A percentile compares a stretch with the other conserved stretches of the same genome.
phyloP scores from a whole-genome alignment of 352 stramenopile genomes.

The Elongisporangium prolatum region DNA sequence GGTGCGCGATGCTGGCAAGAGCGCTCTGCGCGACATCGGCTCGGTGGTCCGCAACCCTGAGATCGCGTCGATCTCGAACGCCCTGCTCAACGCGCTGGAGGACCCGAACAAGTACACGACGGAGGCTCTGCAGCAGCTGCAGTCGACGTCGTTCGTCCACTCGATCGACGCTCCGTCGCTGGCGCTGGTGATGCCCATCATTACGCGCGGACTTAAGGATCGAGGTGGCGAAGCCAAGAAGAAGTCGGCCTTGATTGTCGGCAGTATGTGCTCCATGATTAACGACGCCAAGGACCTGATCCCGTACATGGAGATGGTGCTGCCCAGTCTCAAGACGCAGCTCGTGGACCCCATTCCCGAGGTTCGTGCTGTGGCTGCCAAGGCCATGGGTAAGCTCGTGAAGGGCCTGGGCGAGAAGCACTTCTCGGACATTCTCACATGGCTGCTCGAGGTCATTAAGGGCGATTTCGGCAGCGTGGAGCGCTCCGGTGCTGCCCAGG shows the following conservation, averaged over 20 bases:
- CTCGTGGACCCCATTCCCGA: conserved; percentile 93
- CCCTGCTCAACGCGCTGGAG: conserved; percentile 94
- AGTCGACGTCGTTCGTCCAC: conserved; percentile 98
- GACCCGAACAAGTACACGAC: conserved; percentile 92
- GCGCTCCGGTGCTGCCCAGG: conserved; percentile 97
- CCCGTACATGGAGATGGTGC: conserved; percentile 96
- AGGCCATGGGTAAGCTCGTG: conserved; percentile 94
- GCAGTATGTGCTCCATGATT: conserved; percentile 99
- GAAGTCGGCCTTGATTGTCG: conserved; percentile 98
- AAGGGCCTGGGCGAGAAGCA: conserved; percentile 95
- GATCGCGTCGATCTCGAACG: conserved; percentile 93
- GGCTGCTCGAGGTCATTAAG: conserved; percentile 96
- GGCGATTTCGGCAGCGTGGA: conserved; percentile 94
- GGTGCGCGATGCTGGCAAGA: conserved; percentile 95
- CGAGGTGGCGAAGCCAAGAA: conserved; percentile 96
- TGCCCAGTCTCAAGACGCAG: conserved; percentile 94
- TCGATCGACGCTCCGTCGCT: conserved; percentile 99
- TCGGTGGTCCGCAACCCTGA: conserved; percentile 99
- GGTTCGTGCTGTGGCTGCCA: conserved; percentile 92
- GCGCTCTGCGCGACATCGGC: conserved; percentile 95
- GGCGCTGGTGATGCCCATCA: conserved; percentile 98
- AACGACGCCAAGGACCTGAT: conserved; percentile 97
- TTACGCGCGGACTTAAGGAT: conserved; percentile 98
- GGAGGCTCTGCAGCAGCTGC: conserved; percentile 95
- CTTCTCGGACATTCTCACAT: conserved; percentile 95